phyloP scores from a whole-genome alignment of 352 stramenopile species.

The Phytophthora ohioensis region DNA sequence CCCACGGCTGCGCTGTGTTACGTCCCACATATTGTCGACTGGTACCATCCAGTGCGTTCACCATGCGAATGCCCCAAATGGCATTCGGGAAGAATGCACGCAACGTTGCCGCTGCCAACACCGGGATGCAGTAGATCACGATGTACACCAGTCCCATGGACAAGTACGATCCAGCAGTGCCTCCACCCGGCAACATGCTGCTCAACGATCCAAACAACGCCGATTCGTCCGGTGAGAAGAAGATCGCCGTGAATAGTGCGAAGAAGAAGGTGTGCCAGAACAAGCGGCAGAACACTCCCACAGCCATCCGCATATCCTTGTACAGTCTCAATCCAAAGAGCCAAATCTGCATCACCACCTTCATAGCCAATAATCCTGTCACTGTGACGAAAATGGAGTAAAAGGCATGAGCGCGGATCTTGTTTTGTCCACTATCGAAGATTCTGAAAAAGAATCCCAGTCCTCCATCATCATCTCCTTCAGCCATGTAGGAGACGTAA shows the following conservation, averaged over 20 bases:
- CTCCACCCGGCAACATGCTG: slow-evolving; percentile 53
- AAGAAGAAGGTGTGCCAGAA: slow-evolving; percentile 84
- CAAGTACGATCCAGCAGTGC: slow-evolving; percentile 62
- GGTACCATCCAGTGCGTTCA: slow-evolving; percentile 77
- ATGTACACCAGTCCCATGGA: slow-evolving; percentile 68
- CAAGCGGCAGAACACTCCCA: slow-evolving; percentile 73
- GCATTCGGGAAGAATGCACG: slow-evolving; percentile 61
- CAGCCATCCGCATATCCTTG: slow-evolving; percentile 63
- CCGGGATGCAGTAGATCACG: slow-evolving; percentile 67
- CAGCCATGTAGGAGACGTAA: slow-evolving; percentile 77
- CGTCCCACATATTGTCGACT: slow-evolving; percentile 81
- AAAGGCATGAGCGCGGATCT: slow-evolving; percentile 74
- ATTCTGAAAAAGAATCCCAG: slow-evolving; percentile 73
- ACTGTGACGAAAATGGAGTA: slow-evolving; percentile 79
- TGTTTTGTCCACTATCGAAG: slow-evolving; percentile 57
- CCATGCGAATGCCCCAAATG: slow-evolving; percentile 67
- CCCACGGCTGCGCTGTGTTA: slow-evolving; percentile 72
- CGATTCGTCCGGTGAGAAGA: slow-evolving; percentile 66
- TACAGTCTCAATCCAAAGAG: slow-evolving; percentile 73
- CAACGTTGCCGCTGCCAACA: slow-evolving; percentile 54
- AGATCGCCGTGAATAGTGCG: slow-evolving; percentile 64
- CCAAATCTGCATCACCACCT: slow-evolving; percentile 82
- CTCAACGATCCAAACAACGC: slow-evolving; percentile 58
- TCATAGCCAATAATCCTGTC: slow-evolving; percentile 61
- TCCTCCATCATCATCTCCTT: slow-evolving; percentile 53